phyloP scores from a whole-genome alignment of 345 rosid species.

The Mallotus nudiflorus region DNA sequence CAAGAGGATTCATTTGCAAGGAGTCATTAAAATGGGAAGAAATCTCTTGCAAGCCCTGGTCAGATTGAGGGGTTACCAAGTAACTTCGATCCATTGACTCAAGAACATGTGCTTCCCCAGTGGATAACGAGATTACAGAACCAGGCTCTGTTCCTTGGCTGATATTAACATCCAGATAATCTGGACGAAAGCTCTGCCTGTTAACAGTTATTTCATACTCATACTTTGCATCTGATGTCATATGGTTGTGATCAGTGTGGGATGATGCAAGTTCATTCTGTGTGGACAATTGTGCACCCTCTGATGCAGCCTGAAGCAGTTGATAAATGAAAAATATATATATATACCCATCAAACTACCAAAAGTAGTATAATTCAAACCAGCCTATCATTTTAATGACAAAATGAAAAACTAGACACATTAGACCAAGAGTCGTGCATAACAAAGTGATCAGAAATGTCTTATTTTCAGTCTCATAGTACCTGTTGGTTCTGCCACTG shows the following conservation, averaged over 20 bases:
- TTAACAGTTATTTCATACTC: conserved; percentile 54
- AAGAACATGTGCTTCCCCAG: conserved; percentile 64
- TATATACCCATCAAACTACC: conserved; percentile 1
- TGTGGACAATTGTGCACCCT: conserved; percentile 44
- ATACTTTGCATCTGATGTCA: conserved; percentile 52
- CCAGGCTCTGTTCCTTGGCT: conserved; percentile 50
- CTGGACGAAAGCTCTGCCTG: conserved; percentile 56
- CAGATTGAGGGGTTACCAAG: conserved; percentile 42
- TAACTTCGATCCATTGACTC: conserved; percentile 55
- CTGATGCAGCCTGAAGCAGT: conserved; percentile 50
- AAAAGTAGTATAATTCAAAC: not conserved
- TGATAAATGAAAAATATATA: not conserved
- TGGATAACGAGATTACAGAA: conserved; percentile 48
- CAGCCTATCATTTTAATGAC: not conserved
- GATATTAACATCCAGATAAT: conserved; percentile 50
- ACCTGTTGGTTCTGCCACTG: conserved; percentile 85
- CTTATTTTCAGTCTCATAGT: conserved; percentile 7
- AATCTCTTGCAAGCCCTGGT: conserved; percentile 57
- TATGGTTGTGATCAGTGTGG: conserved; percentile 50
- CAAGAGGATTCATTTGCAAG: conserved; percentile 46
- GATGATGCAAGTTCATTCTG: conserved; percentile 54
- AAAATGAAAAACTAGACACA: not conserved
- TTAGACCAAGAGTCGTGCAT: not conserved
- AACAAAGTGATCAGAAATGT: not conserved
- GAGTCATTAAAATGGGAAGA: conserved; percentile 70